These are phyloP conservation scores for Penicillium sp. DNA, from an alignment of 2,329 filamentous ascomycete species.

Conservation along the genomic window DNA sequence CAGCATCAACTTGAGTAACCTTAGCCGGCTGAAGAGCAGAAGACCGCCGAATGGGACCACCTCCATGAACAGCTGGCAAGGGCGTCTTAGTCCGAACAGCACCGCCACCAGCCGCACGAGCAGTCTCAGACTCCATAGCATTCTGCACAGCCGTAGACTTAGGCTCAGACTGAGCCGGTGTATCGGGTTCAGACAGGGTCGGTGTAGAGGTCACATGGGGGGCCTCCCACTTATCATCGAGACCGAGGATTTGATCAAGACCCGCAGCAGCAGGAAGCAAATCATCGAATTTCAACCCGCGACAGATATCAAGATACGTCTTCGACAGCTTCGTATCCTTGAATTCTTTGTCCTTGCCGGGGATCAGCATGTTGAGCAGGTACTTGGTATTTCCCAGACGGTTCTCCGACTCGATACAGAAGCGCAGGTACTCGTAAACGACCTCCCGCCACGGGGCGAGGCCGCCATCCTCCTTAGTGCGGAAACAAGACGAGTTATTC, in stretches of 20 bases:
- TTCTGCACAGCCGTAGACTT: constrained; percentile 34
- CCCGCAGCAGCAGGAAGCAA: constrained; percentile 63
- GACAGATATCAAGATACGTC: constrained; percentile 69
- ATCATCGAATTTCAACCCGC: constrained; percentile 63
- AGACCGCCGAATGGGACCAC: constrained; percentile 38
- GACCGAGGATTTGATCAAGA: constrained; percentile 60
- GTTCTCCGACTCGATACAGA: constrained; percentile 76
- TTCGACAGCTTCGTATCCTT: constrained; percentile 63
- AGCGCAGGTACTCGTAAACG: constrained; percentile 71
- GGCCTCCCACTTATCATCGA: constrained; percentile 29
- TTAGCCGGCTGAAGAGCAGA: constrained; percentile 31
- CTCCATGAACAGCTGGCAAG: constrained; percentile 23
- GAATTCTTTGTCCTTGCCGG: constrained; percentile 69
- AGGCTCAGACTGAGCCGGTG: not conserved
- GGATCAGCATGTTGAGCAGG: constrained; percentile 78
- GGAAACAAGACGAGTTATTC: constrained; percentile 86
- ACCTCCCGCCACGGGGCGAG: constrained; percentile 73
- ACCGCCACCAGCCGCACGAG: constrained; percentile 36
- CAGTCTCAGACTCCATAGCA: constrained; percentile 36
- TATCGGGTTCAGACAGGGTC: not conserved
- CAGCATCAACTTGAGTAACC: constrained; percentile 20
- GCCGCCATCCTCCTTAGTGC: constrained; percentile 66
- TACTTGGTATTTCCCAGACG: constrained; percentile 92
- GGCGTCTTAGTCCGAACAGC: constrained; percentile 27
- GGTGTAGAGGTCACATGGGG: constrained; percentile 6